These are phyloP conservation scores for Ananas comosus DNA, from an alignment of 176 grass and related monocot species.

Conservation along the genomic window DNA sequence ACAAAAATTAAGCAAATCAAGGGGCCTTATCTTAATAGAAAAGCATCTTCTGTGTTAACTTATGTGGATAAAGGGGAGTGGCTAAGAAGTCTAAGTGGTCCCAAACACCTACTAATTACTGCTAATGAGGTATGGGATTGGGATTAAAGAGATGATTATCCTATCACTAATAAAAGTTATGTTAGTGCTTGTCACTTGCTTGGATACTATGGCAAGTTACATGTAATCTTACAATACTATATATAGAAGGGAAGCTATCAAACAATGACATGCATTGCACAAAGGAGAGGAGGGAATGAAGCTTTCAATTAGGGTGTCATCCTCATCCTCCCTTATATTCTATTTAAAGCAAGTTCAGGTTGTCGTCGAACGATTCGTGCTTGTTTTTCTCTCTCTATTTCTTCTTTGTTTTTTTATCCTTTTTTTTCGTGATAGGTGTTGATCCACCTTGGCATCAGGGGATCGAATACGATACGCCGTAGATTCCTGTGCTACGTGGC, in stretches of 20 bases:
- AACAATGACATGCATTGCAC: not conserved
- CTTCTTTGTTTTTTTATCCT: too few species aligned
- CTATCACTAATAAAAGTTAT: slow-evolving; percentile 3
- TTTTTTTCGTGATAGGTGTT: not conserved
- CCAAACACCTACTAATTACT: not conserved
- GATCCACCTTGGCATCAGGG: not conserved
- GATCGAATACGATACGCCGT: not conserved
- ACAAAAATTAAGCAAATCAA: too few species aligned
- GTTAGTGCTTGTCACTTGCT: slow-evolving; percentile 16
- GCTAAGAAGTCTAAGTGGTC: not conserved
- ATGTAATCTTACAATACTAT: not conserved
- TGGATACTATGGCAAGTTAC: slow-evolving; percentile 1
- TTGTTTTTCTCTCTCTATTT: not conserved
- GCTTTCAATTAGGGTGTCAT: not conserved
- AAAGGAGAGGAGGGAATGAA: not conserved
- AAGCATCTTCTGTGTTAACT: not conserved
- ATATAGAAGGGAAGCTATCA: not conserved
- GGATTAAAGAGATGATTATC: slow-evolving; percentile 19
- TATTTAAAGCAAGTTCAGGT: not conserved
- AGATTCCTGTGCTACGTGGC: not conserved
- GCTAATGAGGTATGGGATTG: not conserved
- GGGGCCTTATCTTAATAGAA: not conserved
- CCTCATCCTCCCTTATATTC: slow-evolving; percentile 3
- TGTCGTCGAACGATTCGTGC: slow-evolving; percentile 5
- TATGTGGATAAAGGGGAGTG: not conserved